Percentiles rank a stretch among this genome's conserved stretches.
These are phyloP conservation scores for Diplocarpon mali DNA, from an alignment of 2,329 filamentous ascomycete species.

Conservation along the genomic window DNA sequence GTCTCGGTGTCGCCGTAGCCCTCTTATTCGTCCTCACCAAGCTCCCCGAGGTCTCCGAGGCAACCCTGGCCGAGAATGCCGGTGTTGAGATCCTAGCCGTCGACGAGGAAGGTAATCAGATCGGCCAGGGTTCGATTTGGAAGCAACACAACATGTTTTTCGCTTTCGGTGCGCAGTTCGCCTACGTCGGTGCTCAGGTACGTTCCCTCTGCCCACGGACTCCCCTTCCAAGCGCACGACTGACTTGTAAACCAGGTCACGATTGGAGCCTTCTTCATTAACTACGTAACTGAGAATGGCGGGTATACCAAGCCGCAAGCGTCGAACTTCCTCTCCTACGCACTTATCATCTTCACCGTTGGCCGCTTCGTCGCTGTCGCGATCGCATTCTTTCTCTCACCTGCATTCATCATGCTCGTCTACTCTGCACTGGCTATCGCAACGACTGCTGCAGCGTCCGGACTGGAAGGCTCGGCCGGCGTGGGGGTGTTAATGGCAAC, in stretches of 20 bases:
- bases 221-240: background rate
- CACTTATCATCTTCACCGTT: no score
- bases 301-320: no score
- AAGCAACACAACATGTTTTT: slow-evolving; percentile 71
- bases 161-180: slow-evolving; percentile 66
- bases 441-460: no score
- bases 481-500: no score
- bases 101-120: slow-evolving; percentile 41
- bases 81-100: slow-evolving; percentile 32
- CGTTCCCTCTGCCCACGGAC: background rate
- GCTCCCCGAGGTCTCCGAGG: slow-evolving; percentile 47
- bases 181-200: slow-evolving; percentile 56
- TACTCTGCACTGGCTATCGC: no score
- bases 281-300: no score
- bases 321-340: no score
- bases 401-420: slow-evolving; percentile 50
- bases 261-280: slow-evolving; percentile 44
- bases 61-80: slow-evolving; percentile 28
- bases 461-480: no score
- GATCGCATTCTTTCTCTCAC: slow-evolving; percentile 34
- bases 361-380: no score
- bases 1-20: slow-evolving; percentile 59
- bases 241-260: slow-evolving; percentile 36
- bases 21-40: slow-evolving; percentile 57
- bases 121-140: slow-evolving; percentile 41